Evolutionary conservation across 2,329 filamentous ascomycete species (phyloP).

Genomic region (Cylindrodendrum hubeiense): DNA sequence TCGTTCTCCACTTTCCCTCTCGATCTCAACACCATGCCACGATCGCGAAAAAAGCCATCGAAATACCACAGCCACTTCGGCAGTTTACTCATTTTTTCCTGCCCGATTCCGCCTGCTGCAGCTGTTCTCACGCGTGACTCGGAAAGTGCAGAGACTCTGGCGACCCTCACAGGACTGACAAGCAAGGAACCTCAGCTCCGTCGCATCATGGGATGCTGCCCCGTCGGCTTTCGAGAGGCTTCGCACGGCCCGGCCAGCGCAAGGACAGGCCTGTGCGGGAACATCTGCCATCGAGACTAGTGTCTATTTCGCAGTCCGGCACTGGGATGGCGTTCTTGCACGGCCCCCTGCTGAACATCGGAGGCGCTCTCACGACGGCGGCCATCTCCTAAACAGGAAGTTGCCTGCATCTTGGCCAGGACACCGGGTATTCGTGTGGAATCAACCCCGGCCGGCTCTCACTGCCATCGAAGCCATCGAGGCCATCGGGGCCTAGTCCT

Average conservation of each 20-base stretch:
- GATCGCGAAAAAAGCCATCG: neutral
- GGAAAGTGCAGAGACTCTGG: neutral
- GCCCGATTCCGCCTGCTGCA: neutral
- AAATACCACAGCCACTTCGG: neutral
- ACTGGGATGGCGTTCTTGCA: conserved; percentile 3
- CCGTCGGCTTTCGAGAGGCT: neutral
- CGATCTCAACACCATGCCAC: conserved; percentile 18
- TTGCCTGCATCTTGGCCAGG: conserved; percentile 18
- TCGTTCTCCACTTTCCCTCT: conserved; percentile 14
- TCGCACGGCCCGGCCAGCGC: neutral
- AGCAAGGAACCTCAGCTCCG: neutral
- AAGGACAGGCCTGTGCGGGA: neutral
- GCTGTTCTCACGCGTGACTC: neutral
- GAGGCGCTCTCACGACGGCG: conserved; percentile 33
- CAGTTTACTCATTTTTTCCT: neutral
- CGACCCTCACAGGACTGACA: neutral
- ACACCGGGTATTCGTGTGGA: conserved; percentile 5
- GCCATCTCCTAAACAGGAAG: conserved; percentile 38
- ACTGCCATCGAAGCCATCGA: conserved; percentile 13
- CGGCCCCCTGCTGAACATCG: conserved; percentile 8
- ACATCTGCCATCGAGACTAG: neutral
- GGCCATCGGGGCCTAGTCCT: conserved; percentile 25
- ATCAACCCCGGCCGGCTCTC: conserved; percentile 23
- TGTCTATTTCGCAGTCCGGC: conserved; percentile 6
- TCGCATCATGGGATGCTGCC: neutral